Conservation (phyloP, 306 rosid genomes). For the Trifolium pratense region DNA sequence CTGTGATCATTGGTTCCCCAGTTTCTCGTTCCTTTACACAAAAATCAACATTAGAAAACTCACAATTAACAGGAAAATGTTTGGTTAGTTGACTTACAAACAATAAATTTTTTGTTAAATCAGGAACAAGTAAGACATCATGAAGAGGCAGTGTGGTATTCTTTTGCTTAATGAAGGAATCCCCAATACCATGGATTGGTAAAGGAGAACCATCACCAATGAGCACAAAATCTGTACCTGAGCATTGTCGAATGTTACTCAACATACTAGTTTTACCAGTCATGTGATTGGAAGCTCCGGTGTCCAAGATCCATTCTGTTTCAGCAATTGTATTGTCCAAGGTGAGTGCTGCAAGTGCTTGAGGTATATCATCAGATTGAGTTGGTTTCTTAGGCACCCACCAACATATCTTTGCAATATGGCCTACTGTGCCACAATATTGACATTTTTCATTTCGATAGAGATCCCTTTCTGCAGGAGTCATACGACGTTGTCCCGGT, state of each 20-base stretch:
- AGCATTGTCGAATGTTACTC: no score
- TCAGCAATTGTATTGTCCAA: conserved; percentile 10
- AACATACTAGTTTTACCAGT: no score
- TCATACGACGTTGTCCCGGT: not conserved
- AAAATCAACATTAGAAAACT: no score
- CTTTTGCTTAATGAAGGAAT: conserved; percentile 3
- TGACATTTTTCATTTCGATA: not conserved
- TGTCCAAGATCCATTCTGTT: not conserved
- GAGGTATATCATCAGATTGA: not conserved
- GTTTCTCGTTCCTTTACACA: not conserved
- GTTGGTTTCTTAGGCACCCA: not conserved
- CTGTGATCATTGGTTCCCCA: not conserved
- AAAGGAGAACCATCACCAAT: conserved; percentile 26
- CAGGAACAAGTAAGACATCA: not conserved
- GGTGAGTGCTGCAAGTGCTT: conserved; percentile 8
- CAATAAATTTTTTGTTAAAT: no score
- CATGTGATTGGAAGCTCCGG: no score
- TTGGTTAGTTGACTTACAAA: no score
- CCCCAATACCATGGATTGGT: conserved; percentile 6
- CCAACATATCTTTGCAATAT: conserved; percentile 12
- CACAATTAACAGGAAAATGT: no score
- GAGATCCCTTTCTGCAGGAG: not conserved
- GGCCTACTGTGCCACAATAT: not conserved
- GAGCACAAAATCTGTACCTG: not conserved
- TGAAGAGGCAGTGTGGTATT: not conserved